Percentiles rank a stretch among this genome's conserved stretches.
These are phyloP conservation scores for Apocynum venetum DNA, from an alignment of 257 asterid genomes.

Conservation along the genomic window DNA sequence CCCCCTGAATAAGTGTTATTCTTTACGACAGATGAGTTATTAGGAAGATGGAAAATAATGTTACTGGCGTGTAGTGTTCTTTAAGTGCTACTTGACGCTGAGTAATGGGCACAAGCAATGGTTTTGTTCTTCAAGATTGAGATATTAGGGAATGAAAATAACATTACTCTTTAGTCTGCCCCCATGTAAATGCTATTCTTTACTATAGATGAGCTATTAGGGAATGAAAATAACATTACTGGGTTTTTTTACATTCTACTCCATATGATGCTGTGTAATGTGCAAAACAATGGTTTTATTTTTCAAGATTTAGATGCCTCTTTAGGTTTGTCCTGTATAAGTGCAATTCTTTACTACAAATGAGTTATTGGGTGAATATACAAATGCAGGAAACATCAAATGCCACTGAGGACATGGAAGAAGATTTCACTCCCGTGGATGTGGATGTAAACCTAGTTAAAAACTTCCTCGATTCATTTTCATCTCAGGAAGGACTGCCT, in stretches of 20 bases:
- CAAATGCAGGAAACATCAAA: slow-evolving; percentile 57
- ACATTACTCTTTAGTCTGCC: too few species aligned
- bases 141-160: too few species aligned
- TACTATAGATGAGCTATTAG: not conserved
- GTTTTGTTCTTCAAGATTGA: too few species aligned
- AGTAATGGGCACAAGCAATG: too few species aligned
- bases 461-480: slow-evolving; percentile 71
- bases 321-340: not conserved
- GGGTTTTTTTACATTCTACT: not conserved
- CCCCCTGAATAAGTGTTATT: too few species aligned
- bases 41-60: too few species aligned
- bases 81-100: too few species aligned
- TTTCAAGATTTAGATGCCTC: not conserved
- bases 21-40: too few species aligned
- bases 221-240: not conserved
- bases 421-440: slow-evolving; percentile 75
- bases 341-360: not conserved
- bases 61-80: too few species aligned
- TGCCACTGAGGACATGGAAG: slow-evolving; percentile 52
- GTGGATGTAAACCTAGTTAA: slow-evolving; percentile 89
- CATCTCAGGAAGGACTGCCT: slow-evolving; percentile 86
- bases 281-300: not conserved
- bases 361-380: slow-evolving; percentile 2
- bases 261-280: not conserved
- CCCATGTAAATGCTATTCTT: too few species aligned